Conservation (phyloP, 305 asterid species). For the Petunia hybrid region DNA sequence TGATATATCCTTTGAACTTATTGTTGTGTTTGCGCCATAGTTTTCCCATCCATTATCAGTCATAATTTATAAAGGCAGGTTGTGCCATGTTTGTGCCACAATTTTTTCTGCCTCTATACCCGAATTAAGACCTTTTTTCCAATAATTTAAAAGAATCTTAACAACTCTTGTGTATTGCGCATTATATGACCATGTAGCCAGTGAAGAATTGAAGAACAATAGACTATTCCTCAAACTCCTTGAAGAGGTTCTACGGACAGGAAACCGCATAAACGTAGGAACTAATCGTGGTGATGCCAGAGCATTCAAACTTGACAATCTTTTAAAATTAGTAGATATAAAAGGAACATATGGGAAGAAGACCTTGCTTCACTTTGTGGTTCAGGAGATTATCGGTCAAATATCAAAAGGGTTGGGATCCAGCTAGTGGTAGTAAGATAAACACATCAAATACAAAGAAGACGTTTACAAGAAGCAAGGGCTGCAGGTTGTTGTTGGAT, state of each 20-base stretch:
- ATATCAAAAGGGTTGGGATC: constrained; percentile 62
- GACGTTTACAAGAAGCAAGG: constrained; percentile 82
- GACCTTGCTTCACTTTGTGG: constrained; percentile 93
- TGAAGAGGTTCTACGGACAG: constrained; percentile 88
- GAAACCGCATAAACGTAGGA: constrained; percentile 94
- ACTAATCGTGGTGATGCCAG: constrained; percentile 92
- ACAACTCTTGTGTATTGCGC: constrained; percentile 14
- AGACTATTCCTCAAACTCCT: constrained; percentile 91
- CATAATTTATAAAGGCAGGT: no score
- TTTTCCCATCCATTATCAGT: no score
- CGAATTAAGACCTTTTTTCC: not conserved
- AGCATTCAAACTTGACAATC: constrained; percentile 90
- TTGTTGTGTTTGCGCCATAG: no score
- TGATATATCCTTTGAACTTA: no score
- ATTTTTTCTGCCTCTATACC: not conserved
- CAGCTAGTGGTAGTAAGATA: constrained; percentile 35
- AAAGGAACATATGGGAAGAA: constrained; percentile 97
- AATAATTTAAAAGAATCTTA: not conserved
- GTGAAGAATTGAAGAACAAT: constrained; percentile 85
- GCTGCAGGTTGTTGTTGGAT: constrained; percentile 75
- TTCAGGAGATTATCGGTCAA: constrained; percentile 80
- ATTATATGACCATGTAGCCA: constrained; percentile 65
- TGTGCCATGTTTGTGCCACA: no score
- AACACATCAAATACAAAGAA: constrained; percentile 51
- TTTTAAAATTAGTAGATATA: constrained; percentile 79